Evolutionary conservation across 768 basidiomycete genomes (phyloP).

Genomic region (Leucocoprinus birnbaumii): DNA sequence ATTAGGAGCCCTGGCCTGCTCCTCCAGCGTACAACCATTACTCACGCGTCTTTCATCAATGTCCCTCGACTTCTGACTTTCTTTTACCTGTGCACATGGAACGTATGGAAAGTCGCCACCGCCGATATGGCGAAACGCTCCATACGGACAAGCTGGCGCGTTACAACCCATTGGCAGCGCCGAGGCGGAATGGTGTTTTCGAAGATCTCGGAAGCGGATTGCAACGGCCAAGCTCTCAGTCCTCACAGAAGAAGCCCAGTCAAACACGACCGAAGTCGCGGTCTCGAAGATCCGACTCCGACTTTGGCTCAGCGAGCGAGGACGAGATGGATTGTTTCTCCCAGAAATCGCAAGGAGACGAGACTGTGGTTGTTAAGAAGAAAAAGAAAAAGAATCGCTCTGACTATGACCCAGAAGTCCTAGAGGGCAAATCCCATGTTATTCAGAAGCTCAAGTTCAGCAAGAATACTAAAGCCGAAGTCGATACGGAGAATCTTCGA

Average conservation of each 20-base stretch:
- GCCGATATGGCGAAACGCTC: not conserved
- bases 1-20: not conserved
- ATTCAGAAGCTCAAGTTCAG: conserved; percentile 29
- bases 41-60: not conserved
- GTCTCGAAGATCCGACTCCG: not conserved
- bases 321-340: conserved; percentile 23
- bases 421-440: not conserved
- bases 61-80: not conserved
- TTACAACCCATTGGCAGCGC: not conserved
- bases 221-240: not conserved
- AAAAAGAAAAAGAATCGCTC: conserved; percentile 12
- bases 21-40: no score
- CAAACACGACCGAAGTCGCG: not conserved
- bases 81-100: not conserved
- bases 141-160: not conserved
- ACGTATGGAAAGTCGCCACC: not conserved
- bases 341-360: conserved; percentile 5
- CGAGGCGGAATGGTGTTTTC: not conserved
- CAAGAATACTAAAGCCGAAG: conserved; percentile 21
- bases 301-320: conserved; percentile 4
- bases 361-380: conserved; percentile 14
- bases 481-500: not conserved
- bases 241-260: not conserved
- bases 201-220: conserved; percentile 10
- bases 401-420: conserved; percentile 11